Conservation (phyloP, 148 eudicot species). For the Chenopodium berlandieri region DNA sequence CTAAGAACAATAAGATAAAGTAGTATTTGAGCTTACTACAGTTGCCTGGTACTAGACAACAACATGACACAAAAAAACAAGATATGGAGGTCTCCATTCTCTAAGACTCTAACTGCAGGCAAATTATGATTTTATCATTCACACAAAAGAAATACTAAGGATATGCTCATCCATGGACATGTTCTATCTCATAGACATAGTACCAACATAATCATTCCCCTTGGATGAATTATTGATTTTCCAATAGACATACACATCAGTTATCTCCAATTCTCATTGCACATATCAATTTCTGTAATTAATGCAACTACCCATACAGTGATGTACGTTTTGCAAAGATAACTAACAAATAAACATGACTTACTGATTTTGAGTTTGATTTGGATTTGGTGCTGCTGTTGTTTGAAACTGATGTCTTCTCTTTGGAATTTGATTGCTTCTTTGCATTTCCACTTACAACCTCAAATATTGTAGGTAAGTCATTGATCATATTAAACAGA, state of each 20-base stretch:
- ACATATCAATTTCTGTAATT: neutral
- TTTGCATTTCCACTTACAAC: constrained; percentile 48
- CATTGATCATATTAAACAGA: constrained; percentile 58
- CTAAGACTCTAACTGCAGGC: neutral
- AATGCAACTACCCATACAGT: neutral
- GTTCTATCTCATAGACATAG: neutral
- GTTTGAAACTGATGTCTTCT: constrained; percentile 48
- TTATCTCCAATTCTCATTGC: neutral
- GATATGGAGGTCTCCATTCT: neutral
- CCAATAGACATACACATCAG: too few species aligned
- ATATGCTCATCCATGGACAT: neutral
- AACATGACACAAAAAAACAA: neutral
- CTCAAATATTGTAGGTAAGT: constrained; percentile 57
- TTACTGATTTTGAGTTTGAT: constrained; percentile 43
- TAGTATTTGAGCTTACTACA: neutral
- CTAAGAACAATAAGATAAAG: neutral
- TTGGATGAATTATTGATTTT: neutral
- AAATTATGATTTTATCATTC: neutral
- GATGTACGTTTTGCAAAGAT: neutral
- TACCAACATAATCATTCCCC: neutral
- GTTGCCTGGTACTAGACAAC: neutral
- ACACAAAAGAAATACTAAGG: neutral
- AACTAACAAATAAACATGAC: neutral
- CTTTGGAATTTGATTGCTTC: constrained; percentile 43
- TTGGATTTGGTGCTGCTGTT: constrained; percentile 57